Conservation (phyloP, 768 basidiomycete genomes). For the Cantharellus anzutake region DNA sequence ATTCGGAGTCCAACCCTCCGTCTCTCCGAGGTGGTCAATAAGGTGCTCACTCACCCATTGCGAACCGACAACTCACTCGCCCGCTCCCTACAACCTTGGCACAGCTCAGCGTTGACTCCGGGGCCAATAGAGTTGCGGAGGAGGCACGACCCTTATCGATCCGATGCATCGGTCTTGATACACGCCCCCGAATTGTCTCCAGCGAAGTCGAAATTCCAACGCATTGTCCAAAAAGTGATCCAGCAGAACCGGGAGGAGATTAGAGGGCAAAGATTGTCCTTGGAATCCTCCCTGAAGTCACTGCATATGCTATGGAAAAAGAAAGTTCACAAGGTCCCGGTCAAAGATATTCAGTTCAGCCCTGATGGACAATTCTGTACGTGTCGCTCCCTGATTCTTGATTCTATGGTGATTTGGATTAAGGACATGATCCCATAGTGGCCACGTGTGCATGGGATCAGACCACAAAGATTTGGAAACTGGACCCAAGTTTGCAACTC, state of each 20-base stretch:
- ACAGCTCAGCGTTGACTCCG: too few species aligned
- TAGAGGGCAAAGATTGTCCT: too few species aligned
- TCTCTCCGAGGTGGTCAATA: too few species aligned
- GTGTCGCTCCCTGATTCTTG: not conserved
- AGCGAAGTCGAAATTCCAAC: not conserved
- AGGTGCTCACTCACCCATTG: too few species aligned
- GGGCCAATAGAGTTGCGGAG: too few species aligned
- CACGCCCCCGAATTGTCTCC: too few species aligned
- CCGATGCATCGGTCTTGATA: too few species aligned
- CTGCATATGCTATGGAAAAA: slow-evolving; percentile 38
- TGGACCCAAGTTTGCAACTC: slow-evolving; percentile 32
- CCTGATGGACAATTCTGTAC: slow-evolving; percentile 42
- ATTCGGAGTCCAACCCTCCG: too few species aligned
- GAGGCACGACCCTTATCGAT: too few species aligned
- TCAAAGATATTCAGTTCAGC: slow-evolving; percentile 56
- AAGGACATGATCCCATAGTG: slow-evolving; percentile 13
- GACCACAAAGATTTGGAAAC: not conserved
- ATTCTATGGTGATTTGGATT: not conserved
- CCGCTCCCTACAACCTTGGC: too few species aligned
- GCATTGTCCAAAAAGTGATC: not conserved
- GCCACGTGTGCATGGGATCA: slow-evolving; percentile 43
- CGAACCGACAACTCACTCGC: too few species aligned
- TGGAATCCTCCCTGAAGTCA: slow-evolving; percentile 35
- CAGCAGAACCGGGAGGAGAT: not conserved
- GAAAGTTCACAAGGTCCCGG: slow-evolving; percentile 43